Evolutionary conservation across 2,329 filamentous ascomycete genomes (phyloP).

Genomic region (Exophiala xenobiotica): DNA sequence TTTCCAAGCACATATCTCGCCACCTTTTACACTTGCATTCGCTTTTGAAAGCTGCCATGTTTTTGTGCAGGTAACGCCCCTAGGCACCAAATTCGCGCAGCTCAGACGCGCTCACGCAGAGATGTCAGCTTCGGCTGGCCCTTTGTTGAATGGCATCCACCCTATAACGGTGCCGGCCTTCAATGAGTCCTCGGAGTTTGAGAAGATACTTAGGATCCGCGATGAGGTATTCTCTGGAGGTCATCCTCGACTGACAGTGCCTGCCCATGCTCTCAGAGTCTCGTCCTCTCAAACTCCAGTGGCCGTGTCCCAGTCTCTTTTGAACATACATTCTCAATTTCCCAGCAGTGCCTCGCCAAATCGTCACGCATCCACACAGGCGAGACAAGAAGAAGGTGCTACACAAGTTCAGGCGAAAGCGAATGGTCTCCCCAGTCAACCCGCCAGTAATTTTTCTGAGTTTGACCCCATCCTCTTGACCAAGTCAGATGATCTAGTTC

Average conservation of each 20-base stretch:
- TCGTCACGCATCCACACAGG: conserved; percentile 28
- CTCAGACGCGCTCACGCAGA: conserved; percentile 20
- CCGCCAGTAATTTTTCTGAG: conserved; percentile 56
- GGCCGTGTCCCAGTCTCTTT: conserved; percentile 32
- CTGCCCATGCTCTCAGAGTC: conserved; percentile 52
- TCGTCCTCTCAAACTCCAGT: conserved; percentile 37
- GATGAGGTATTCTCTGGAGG: conserved; percentile 77
- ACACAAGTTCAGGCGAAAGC: conserved; percentile 13
- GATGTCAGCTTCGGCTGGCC: conserved; percentile 27
- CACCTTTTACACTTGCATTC: conserved; percentile 1
- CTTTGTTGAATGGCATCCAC: conserved; percentile 32
- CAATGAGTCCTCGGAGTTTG: conserved; percentile 67
- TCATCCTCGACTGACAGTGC: conserved; percentile 57
- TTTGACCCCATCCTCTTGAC: conserved; percentile 81
- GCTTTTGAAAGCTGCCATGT: conserved; percentile 15
- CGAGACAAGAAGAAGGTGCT: conserved; percentile 20
- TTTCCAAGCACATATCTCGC: background rate
- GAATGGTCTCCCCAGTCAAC: conserved; percentile 32
- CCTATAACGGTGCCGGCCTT: conserved; percentile 35
- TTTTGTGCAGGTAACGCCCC: conserved; percentile 16
- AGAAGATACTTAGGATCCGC: conserved; percentile 76
- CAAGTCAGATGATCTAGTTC: conserved; percentile 81
- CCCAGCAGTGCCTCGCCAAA: conserved; percentile 29
- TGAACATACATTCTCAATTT: conserved; percentile 23
- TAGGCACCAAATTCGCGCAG: conserved; percentile 12